Evolutionary conservation across 1,284 basidiomycete species (phyloP).

Genomic region (Leccinum griseonigrum): DNA sequence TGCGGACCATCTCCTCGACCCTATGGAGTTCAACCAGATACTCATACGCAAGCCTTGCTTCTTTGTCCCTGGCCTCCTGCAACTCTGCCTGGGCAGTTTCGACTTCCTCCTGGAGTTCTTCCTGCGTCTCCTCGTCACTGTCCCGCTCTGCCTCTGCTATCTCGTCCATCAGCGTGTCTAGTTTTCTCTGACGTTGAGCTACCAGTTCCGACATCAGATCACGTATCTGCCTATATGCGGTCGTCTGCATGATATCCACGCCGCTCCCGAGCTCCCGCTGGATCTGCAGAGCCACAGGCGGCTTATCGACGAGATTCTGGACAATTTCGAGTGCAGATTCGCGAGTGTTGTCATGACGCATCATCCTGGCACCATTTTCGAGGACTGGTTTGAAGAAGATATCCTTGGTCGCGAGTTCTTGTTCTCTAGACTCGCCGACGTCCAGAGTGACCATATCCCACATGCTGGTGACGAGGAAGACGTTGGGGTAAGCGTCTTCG

Average conservation of each 20-base stretch:
- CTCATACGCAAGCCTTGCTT: slow-evolving; percentile 22
- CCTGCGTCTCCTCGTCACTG: slow-evolving; percentile 30
- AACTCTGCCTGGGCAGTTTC: slow-evolving; percentile 23
- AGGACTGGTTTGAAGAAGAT: slow-evolving; percentile 41
- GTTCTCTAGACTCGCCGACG: slow-evolving; percentile 31
- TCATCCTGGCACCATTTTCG: slow-evolving; percentile 38
- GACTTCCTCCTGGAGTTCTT: slow-evolving; percentile 29
- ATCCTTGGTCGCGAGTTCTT: slow-evolving; percentile 36
- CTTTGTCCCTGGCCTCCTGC: slow-evolving; percentile 23
- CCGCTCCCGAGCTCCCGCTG: slow-evolving; percentile 38
- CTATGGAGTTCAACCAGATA: slow-evolving; percentile 29
- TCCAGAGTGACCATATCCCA: slow-evolving; percentile 40
- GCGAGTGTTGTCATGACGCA: slow-evolving; percentile 35
- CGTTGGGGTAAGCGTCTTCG: slow-evolving; percentile 41
- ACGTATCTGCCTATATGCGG: slow-evolving; percentile 28
- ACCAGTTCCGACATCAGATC: slow-evolving; percentile 31
- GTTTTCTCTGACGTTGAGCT: slow-evolving; percentile 35
- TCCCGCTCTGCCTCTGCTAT: slow-evolving; percentile 28
- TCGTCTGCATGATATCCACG: slow-evolving; percentile 36
- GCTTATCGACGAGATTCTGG: slow-evolving; percentile 30
- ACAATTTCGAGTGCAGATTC: slow-evolving; percentile 36
- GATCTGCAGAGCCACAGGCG: slow-evolving; percentile 34
- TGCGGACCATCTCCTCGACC: slow-evolving; percentile 26
- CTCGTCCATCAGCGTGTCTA: slow-evolving; percentile 27
- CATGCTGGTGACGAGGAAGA: slow-evolving; percentile 50